These are phyloP conservation scores for Lyophyllum shimeji DNA, from an alignment of 768 basidiomycete species.

Conservation along the genomic window DNA sequence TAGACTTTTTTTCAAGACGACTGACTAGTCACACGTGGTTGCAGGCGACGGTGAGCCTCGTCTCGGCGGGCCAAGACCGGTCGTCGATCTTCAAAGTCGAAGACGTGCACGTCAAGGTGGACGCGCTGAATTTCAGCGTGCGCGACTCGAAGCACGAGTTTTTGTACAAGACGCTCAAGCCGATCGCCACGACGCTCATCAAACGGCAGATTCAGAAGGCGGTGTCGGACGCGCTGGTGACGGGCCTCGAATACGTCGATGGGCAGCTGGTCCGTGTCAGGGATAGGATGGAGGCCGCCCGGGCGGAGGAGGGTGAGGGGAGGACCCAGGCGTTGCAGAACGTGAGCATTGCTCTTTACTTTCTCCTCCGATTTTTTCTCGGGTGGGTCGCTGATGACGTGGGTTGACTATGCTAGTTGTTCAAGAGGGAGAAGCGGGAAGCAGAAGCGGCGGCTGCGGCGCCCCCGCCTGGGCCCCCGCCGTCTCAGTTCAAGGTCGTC, in stretches of 20 bases:
- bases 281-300: constrained; percentile 70
- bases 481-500: constrained; percentile 81
- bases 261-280: constrained; percentile 87
- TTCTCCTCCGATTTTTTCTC: too few species aligned
- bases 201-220: constrained; percentile 67
- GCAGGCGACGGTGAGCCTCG: constrained; percentile 61
- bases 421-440: constrained; percentile 55
- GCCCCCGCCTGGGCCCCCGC: constrained; percentile 19
- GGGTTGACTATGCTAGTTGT: constrained; percentile 39
- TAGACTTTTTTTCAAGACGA: neutral
- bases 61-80: constrained; percentile 57
- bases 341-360: too few species aligned
- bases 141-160: constrained; percentile 90
- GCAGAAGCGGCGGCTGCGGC: constrained; percentile 22
- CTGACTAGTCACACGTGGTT: neutral
- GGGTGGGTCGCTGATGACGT: neutral
- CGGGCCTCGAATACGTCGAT: constrained; percentile 85
- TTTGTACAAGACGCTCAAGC: constrained; percentile 81
- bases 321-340: constrained; percentile 56
- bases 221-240: constrained; percentile 64
- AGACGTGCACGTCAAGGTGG: constrained; percentile 76
- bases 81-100: constrained; percentile 74
- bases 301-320: constrained; percentile 32
- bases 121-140: constrained; percentile 85
- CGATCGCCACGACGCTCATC: constrained; percentile 78